Conservation (phyloP, 306 rosid genomes). For the Malus sylvestris region DNA sequence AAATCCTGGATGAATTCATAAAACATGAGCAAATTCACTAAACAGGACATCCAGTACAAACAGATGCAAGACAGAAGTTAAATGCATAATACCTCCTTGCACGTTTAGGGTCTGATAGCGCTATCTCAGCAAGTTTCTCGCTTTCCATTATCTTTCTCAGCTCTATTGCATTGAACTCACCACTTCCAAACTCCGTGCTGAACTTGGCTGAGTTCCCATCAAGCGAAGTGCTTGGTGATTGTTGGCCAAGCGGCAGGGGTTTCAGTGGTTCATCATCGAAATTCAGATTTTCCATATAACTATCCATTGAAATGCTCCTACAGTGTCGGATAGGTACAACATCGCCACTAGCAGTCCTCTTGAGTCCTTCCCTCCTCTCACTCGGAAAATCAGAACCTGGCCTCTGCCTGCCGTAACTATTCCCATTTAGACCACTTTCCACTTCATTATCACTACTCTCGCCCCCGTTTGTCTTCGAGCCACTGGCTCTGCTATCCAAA, state of each 20-base stretch:
- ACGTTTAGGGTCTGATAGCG: constrained; percentile 75
- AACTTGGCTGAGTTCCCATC: constrained; percentile 43
- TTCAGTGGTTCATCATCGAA: constrained; percentile 45
- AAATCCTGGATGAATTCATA: constrained; percentile 43
- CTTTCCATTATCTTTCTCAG: constrained; percentile 64
- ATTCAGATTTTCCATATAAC: constrained; percentile 53
- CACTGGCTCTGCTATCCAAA: constrained; percentile 44
- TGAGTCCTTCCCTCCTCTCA: constrained; percentile 60
- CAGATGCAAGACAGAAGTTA: not conserved
- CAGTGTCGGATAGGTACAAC: constrained; percentile 41
- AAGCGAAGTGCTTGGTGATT: constrained; percentile 39
- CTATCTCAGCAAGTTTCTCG: constrained; percentile 76
- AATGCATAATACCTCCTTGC: constrained; percentile 54
- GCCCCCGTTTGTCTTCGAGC: constrained; percentile 55
- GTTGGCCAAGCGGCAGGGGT: constrained; percentile 46
- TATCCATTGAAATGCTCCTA: constrained; percentile 73
- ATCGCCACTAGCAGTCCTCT: constrained; percentile 56
- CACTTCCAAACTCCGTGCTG: constrained; percentile 49
- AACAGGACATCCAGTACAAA: not conserved
- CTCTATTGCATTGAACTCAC: constrained; percentile 59
- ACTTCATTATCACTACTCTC: constrained; percentile 84
- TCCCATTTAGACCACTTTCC: constrained; percentile 52
- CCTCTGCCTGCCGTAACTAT: constrained; percentile 22
- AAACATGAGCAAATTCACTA: not conserved
- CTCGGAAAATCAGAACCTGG: constrained; percentile 30